Evolutionary conservation across 345 rosid genomes (phyloP), one percentile per base, ranked within the genome.

Genomic region (Eucalyptus regnans): DNA sequence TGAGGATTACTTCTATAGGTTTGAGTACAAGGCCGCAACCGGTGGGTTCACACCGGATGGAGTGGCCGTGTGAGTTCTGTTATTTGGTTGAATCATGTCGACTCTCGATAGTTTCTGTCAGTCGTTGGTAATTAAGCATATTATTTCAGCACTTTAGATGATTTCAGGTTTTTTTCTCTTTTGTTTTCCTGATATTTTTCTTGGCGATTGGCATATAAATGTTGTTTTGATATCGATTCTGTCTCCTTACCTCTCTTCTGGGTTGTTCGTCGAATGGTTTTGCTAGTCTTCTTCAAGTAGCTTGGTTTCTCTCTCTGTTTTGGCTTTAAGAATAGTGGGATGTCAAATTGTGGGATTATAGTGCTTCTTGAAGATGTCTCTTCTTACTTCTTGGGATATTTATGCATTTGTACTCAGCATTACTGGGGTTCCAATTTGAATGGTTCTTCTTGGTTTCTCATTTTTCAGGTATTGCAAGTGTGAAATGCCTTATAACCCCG

Each of bases 401-500:
- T 20, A 41, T 76, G 83, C 48, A 37, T 76, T 37, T 76, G 48
- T 76, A 76, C 5, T 76, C 4, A 29, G 83, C 48, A 76, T 76
- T 37, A 5, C 81, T 33, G 46, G 81, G 27, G 25, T 37, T 41
- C 29, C 83, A 20, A 76, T 41, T 68, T 68, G 22, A 68, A 68
- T 31, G 43, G 80, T 68, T 4, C 4, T 68, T 68, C 23, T 68
- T 5, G 83, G 48, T 76, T 37, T 76, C 83, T 41, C 29, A 17
- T 41, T 20, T 76, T 37, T 10, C 83, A 76, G 99, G 93, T 97
- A 95, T 89, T 97, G 99, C 94, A 95, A 93, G 91, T 97, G 99
- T 85, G 97, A 95, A 93, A 95, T 96, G 98, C 99, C 99, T 9
- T 94, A 97, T 92, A 96, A 97, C 90, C 98, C 98, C 2, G 99